These are phyloP conservation scores for Aspergillus pseudonomiae DNA, from an alignment of 2,329 filamentous ascomycete species.

Conservation along the genomic window DNA sequence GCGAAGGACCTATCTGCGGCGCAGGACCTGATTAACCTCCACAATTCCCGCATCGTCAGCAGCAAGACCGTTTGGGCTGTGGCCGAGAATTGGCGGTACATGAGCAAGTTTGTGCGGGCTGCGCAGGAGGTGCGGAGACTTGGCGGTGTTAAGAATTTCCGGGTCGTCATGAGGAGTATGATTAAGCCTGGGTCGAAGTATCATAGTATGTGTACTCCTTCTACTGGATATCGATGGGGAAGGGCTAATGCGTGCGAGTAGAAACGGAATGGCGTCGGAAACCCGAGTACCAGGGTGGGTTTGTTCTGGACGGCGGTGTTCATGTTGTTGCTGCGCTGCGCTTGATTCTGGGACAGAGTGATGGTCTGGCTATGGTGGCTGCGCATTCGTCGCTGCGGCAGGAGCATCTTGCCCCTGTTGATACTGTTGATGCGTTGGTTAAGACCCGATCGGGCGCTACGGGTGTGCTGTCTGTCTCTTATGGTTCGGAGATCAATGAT, in stretches of 20 bases:
- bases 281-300: conserved; percentile 61
- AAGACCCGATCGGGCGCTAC: conserved; percentile 52
- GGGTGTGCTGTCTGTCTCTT: conserved; percentile 55
- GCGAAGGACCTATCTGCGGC: conserved; percentile 58
- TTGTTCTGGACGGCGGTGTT: conserved; percentile 62
- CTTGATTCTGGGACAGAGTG: conserved; percentile 49
- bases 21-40: conserved; percentile 55
- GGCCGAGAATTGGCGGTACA: conserved; percentile 62
- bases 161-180: conserved; percentile 48
- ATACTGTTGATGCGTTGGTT: conserved; percentile 58
- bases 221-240: background rate
- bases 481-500: conserved; percentile 55
- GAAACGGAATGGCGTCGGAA: conserved; percentile 60
- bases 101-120: conserved; percentile 51
- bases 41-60: conserved; percentile 45
- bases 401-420: conserved; percentile 57
- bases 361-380: conserved; percentile 48
- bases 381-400: conserved; percentile 56
- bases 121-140: conserved; percentile 50
- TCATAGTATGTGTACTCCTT: conserved; percentile 41
- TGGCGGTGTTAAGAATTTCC: conserved; percentile 55
- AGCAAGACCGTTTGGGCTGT: conserved; percentile 50
- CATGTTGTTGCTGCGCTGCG: conserved; percentile 58
- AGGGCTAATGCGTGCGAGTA: conserved; percentile 16
- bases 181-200: conserved; percentile 58